These are phyloP conservation scores for Monosporozyma yasuniensis DNA, from an alignment of 805 yeast genomes.

Conservation along the genomic window DNA sequence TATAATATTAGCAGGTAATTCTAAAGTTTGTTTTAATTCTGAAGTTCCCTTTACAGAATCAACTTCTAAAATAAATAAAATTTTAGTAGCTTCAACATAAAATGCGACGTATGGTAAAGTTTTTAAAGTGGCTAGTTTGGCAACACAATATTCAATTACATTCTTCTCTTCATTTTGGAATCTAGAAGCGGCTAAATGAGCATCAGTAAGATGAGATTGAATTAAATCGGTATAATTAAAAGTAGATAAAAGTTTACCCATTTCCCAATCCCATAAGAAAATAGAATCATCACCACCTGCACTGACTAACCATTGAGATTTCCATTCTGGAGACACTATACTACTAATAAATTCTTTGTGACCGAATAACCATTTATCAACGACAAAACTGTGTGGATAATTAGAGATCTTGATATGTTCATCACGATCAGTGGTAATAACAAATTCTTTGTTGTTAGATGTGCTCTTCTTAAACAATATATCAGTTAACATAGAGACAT, in stretches of 20 bases:
- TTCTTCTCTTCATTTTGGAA: constrained; percentile 45
- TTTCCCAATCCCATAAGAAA: constrained; percentile 72
- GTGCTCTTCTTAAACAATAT: constrained; percentile 29
- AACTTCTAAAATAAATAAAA: constrained; percentile 30
- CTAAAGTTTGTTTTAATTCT: constrained; percentile 22
- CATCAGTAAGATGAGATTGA: constrained; percentile 40
- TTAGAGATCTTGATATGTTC: constrained; percentile 85
- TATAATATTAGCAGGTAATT: constrained; percentile 26
- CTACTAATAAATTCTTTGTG: constrained; percentile 76
- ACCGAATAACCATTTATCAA: constrained; percentile 79
- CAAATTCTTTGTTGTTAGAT: constrained; percentile 34
- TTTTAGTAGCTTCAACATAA: constrained; percentile 44
- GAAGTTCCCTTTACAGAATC: constrained; percentile 14
- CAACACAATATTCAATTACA: constrained; percentile 44
- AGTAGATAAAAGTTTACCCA: constrained; percentile 39
- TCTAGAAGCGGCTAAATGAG: constrained; percentile 56
- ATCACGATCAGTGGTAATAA: constrained; percentile 86
- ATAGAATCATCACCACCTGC: constrained; percentile 88
- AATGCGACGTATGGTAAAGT: constrained; percentile 33
- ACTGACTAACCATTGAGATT: constrained; percentile 46
- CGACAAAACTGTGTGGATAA: constrained; percentile 68
- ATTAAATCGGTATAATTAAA: constrained; percentile 40
- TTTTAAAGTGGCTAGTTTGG: constrained; percentile 34
- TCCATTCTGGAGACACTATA: constrained; percentile 47
- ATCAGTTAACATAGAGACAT: constrained; percentile 92